Evolutionary conservation across 495 filamentous ascomycete species (phyloP).

Genomic region (Sordaria brevicollis): DNA sequence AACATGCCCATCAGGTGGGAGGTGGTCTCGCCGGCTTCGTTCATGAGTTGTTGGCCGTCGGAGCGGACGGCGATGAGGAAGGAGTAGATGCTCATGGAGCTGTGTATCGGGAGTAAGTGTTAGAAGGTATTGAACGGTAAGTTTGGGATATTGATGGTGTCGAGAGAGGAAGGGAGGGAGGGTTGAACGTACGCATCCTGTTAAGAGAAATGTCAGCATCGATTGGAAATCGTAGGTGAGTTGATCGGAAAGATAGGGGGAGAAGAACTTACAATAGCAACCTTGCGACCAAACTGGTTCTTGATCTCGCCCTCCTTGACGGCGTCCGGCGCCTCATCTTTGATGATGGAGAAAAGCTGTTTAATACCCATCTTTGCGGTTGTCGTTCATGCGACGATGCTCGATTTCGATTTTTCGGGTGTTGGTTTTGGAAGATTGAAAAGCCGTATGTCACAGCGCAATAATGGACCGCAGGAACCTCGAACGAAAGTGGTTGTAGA

Average conservation of each 20-base stretch:
- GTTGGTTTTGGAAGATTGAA: neutral
- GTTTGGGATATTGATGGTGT: neutral
- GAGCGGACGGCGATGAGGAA: conserved; percentile 96
- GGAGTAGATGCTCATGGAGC: conserved; percentile 98
- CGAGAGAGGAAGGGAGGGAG: neutral
- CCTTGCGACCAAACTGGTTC: conserved; percentile 93
- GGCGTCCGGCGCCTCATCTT: conserved; percentile 86
- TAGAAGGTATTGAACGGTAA: conserved; percentile 9
- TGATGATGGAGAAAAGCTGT: conserved; percentile 74
- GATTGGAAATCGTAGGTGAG: conserved; percentile 2
- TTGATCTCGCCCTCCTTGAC: conserved; percentile 96
- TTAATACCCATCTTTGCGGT: conserved; percentile 75
- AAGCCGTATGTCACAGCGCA: too few species aligned
- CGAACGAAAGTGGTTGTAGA: neutral
- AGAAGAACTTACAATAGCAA: conserved; percentile 68
- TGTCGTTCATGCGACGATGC: neutral
- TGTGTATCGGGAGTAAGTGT: conserved; percentile 21
- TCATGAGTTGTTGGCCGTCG: conserved; percentile 90
- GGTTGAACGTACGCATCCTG: conserved; percentile 92
- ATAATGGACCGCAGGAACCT: neutral
- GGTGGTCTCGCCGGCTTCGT: conserved; percentile 86
- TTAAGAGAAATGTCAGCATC: neutral
- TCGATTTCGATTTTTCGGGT: neutral
- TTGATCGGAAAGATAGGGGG: neutral
- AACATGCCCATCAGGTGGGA: conserved; percentile 99